phyloP scores from a whole-genome alignment of 2,329 filamentous ascomycete genomes.

The Penicillium sp. region DNA sequence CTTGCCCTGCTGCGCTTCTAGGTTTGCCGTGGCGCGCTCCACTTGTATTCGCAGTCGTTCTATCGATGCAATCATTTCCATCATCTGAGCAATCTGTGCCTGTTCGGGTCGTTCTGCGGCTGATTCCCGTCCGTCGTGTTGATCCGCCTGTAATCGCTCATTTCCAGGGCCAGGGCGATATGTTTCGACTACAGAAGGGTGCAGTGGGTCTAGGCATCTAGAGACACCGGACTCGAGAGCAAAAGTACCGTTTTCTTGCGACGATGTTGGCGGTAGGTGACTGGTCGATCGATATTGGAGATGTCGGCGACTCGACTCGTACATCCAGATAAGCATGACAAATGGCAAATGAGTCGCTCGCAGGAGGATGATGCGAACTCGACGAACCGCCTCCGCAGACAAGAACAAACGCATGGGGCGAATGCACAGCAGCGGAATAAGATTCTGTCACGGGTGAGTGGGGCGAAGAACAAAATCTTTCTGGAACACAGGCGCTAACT shows the following conservation, averaged over 20 bases:
- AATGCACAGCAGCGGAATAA: slow-evolving; percentile 60
- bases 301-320: slow-evolving; percentile 46
- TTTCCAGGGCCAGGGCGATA: slow-evolving; percentile 26
- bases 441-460: slow-evolving; percentile 51
- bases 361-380: slow-evolving; percentile 61
- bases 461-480: slow-evolving; percentile 15
- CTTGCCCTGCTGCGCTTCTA: slow-evolving; percentile 28
- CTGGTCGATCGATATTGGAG: slow-evolving; percentile 13
- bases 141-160: slow-evolving; percentile 26
- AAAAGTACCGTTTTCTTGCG: slow-evolving; percentile 24
- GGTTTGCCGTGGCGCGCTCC: slow-evolving; percentile 36
- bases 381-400: slow-evolving; percentile 58
- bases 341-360: slow-evolving; percentile 64
- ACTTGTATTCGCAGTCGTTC: slow-evolving; percentile 41
- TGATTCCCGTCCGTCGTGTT: slow-evolving; percentile 30
- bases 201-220: slow-evolving; percentile 30
- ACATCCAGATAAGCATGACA: slow-evolving; percentile 61
- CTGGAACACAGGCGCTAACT: slow-evolving; percentile 28
- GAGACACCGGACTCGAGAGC: slow-evolving; percentile 27
- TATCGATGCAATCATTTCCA: slow-evolving; percentile 40
- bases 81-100: slow-evolving; percentile 30
- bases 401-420: slow-evolving; percentile 62
- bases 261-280: slow-evolving; percentile 25
- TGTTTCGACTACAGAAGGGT: slow-evolving; percentile 28
- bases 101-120: slow-evolving; percentile 24